These are phyloP conservation scores for Keithomyces neogunnii DNA, from an alignment of 2,329 filamentous ascomycete species.

Conservation along the genomic window DNA sequence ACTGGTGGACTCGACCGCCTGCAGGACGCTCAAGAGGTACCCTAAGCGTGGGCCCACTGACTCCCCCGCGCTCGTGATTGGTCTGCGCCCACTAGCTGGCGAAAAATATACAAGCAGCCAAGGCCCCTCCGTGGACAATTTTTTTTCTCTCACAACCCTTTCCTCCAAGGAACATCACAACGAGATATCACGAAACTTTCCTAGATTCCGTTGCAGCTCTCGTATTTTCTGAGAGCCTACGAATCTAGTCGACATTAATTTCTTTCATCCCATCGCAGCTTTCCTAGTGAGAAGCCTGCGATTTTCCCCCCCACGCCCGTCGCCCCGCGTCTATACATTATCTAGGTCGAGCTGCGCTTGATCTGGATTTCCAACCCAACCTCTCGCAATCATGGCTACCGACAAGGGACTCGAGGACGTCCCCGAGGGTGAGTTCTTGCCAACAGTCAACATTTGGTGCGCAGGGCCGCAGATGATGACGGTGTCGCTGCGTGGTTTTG, in stretches of 20 bases:
- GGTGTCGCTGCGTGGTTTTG: background rate
- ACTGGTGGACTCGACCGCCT: background rate
- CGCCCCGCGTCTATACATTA: constrained; percentile 32
- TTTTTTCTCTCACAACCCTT: constrained; percentile 22
- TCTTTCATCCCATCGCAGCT: constrained; percentile 22
- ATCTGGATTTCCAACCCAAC: constrained; percentile 53
- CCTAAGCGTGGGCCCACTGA: constrained; percentile 14
- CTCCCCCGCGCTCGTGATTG: constrained; percentile 11
- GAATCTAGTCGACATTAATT: constrained; percentile 35
- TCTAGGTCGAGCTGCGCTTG: constrained; percentile 74
- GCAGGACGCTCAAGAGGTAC: constrained; percentile 10
- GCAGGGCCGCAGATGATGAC: background rate
- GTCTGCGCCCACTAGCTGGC: constrained; percentile 8
- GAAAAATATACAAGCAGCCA: constrained; percentile 26
- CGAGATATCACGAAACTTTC: constrained; percentile 25
- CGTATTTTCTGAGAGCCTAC: constrained; percentile 35
- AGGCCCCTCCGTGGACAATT: constrained; percentile 31
- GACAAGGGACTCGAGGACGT: constrained; percentile 98
- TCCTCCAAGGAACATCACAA: constrained; percentile 23
- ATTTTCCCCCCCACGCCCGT: constrained; percentile 26
- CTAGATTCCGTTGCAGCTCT: constrained; percentile 33
- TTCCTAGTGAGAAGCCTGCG: constrained; percentile 26
- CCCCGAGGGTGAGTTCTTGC: constrained; percentile 69
- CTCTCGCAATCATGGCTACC: constrained; percentile 88
- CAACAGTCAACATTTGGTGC: background rate